phyloP scores from a whole-genome alignment of 176 grass and related monocot genomes.

The Cocos nucifera region DNA sequence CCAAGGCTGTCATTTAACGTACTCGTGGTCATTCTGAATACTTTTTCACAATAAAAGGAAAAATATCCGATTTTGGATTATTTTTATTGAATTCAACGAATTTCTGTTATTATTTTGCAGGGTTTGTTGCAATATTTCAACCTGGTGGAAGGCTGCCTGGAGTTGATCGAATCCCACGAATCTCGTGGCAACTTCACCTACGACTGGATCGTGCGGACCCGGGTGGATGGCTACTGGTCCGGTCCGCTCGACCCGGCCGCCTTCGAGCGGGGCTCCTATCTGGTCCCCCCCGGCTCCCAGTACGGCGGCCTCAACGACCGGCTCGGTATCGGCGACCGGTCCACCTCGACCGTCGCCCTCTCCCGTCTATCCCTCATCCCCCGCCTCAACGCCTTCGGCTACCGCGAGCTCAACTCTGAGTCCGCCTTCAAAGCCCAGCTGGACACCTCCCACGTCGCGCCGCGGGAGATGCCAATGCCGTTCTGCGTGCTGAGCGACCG shows the following conservation, averaged over 20 bases:
- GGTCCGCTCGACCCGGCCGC: constrained; percentile 18
- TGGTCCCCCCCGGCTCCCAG: constrained; percentile 57
- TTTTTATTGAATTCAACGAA: not conserved
- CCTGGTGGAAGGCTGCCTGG: constrained; percentile 73
- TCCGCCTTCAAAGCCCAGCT: constrained; percentile 60
- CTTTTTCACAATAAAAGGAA: too few species aligned
- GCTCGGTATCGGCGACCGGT: constrained; percentile 33
- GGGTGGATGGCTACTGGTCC: constrained; percentile 67
- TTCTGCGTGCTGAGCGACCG: constrained; percentile 72
- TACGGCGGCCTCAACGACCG: constrained; percentile 84
- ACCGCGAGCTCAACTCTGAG: constrained; percentile 58
- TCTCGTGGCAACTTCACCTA: constrained; percentile 43
- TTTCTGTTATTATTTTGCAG: constrained; percentile 14
- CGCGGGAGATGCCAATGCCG: constrained; percentile 26
- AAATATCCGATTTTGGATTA: too few species aligned
- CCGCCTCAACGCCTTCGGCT: constrained; percentile 24
- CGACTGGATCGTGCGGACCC: constrained; percentile 58
- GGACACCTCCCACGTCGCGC: not conserved
- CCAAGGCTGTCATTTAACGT: too few species aligned
- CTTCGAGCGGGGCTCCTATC: constrained; percentile 14
- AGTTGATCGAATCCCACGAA: constrained; percentile 50
- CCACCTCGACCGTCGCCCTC: constrained; percentile 31
- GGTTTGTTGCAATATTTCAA: constrained; percentile 75
- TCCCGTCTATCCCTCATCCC: constrained; percentile 49
- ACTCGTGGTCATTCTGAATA: too few species aligned